Conservation (phyloP, 495 filamentous ascomycete genomes). For the Apodospora peruviana region DNA sequence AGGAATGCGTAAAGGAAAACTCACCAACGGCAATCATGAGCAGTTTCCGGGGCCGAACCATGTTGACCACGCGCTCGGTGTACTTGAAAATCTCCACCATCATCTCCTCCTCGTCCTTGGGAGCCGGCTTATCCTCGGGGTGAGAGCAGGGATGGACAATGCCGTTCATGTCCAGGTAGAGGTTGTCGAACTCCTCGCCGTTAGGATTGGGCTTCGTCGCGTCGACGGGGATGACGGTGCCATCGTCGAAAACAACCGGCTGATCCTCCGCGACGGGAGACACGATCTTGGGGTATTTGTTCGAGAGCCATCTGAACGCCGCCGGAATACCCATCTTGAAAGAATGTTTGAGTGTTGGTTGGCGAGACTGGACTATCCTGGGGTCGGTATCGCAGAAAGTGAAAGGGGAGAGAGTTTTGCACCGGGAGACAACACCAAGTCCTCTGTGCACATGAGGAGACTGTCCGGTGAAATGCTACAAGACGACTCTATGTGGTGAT, state of each 20-base stretch:
- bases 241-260: constrained; percentile 69
- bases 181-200: constrained; percentile 94
- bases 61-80: constrained; percentile 95
- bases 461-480: too few relatives aligned
- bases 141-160: constrained; percentile 99
- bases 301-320: constrained; percentile 87
- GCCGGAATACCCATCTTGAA: constrained; percentile 87
- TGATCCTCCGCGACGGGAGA: constrained; percentile 82
- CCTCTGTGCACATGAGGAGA: too few relatives aligned
- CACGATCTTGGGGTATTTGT: constrained; percentile 95
- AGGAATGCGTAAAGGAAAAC: background rate
- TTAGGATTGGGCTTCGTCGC: constrained; percentile 85
- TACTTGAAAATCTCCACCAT: constrained; percentile 97
- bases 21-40: constrained; percentile 96
- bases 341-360: background rate
- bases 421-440: background rate
- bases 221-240: constrained; percentile 76
- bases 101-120: constrained; percentile 96
- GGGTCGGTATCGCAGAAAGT: background rate
- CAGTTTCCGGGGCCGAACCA: constrained; percentile 92
- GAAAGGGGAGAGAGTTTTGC: background rate
- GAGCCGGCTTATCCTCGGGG: constrained; percentile 86
- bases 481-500: too few relatives aligned
- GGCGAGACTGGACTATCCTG: background rate
- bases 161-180: constrained; percentile 99